Percentiles rank a stretch among this genome's conserved stretches.
Conservation (phyloP, 345 rosid species). For the Noccaea caerulescens region DNA sequence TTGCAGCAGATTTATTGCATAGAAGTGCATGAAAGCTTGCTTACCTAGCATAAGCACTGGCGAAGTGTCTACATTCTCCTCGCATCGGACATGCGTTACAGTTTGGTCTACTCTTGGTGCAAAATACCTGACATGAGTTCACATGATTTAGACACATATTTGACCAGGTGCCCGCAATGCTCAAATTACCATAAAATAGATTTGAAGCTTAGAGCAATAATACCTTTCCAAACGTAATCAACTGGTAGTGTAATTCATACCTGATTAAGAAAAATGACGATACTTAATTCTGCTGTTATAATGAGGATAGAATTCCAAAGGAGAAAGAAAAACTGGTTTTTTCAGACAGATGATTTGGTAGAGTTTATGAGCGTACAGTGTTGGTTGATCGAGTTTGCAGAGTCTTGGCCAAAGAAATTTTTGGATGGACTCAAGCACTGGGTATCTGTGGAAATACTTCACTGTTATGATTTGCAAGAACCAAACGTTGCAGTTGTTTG, state of each 20-base stretch:
- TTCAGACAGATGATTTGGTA: constrained; percentile 22
- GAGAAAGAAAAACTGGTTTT: constrained; percentile 2
- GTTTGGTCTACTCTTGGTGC: constrained; percentile 90
- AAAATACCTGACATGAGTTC: constrained; percentile 74
- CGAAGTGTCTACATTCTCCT: constrained; percentile 96
- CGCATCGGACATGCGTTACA: constrained; percentile 99
- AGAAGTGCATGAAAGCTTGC: constrained; percentile 38
- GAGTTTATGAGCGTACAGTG: constrained; percentile 62
- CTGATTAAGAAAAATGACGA: constrained; percentile 48
- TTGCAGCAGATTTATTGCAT: neutral
- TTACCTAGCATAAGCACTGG: constrained; percentile 98
- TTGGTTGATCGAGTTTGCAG: constrained; percentile 87
- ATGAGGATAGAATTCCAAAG: neutral
- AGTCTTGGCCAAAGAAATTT: constrained; percentile 96
- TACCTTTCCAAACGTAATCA: constrained; percentile 99
- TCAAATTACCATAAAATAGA: constrained; percentile 19
- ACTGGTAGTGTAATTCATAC: constrained; percentile 93
- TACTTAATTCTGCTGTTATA: constrained; percentile 32
- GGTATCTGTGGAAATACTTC: constrained; percentile 60
- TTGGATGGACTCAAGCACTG: constrained; percentile 85
- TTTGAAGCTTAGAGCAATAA: constrained; percentile 16
- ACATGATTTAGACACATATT: constrained; percentile 30
- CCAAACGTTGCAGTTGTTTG: constrained; percentile 2
- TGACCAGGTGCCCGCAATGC: constrained; percentile 20
- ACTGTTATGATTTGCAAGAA: constrained; percentile 38